Evolutionary conservation across 345 rosid genomes (phyloP), one percentile per base, ranked within the genome.

Genomic region (Passiflora organensis): DNA sequence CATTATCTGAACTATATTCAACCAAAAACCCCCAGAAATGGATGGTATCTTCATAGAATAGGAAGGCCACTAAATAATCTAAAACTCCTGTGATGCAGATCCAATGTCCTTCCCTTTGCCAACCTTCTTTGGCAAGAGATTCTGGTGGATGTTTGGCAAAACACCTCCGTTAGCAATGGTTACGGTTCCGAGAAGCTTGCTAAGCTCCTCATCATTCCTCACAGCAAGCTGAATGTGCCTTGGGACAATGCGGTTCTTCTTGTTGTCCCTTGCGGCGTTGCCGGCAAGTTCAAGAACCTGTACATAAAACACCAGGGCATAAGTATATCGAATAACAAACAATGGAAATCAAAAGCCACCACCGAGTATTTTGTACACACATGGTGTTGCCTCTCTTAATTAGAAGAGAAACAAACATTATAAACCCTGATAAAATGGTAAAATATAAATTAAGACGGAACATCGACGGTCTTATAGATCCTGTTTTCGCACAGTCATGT

Each of bases 161-260:
- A 55, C 62, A 46, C 62, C 62, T 13, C 62, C 62, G 20, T 58
- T 58, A 18, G 62, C 62, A 32, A 58, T 46, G 43, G 62, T 58
- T 12, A 58, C 62, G 19, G 62, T 20, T 18, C 62, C 62, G 28
- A 58, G 15, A 6, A 58, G 62, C 52, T 46, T 58, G 62, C 62
- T 58, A 10, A 58, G 62, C 52, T 58, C 62, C 42, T 58, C 62
- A 45, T 58, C 62, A 46, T 58, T 58, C 21, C 62, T 58, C 32
- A 58, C 62, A 17, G 62, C 62, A 18, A 58, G 52, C 52, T 58
- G 62, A 45, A 58, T 58, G 45, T 58, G 62, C 43, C 62, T 45
- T 18, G 53, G 62, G 2, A 58, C 62, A 34, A 58, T 46, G 8
- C 62, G 42, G 17, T 45, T 46, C 53, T 58, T 58, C 52, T 58